Conservation (phyloP, 2,329 filamentous ascomycete species). For the Trichoderma semiorbis region DNA sequence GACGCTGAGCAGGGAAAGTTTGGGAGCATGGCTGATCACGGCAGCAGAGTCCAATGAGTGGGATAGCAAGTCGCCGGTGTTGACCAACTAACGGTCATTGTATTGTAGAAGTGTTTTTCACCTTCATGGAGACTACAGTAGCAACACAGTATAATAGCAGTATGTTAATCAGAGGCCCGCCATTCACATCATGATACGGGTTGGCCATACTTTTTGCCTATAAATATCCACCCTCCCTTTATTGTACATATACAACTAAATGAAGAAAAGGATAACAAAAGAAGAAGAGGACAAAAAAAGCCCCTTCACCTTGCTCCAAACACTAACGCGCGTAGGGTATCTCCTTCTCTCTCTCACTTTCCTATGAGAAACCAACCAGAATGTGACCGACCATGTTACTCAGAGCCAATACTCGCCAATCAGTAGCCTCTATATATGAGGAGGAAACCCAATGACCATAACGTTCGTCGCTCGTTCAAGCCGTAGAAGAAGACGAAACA, state of each 20-base stretch:
- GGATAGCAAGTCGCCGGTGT: constrained; percentile 44
- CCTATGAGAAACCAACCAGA: not conserved
- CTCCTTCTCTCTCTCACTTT: not conserved
- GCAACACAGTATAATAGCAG: not conserved
- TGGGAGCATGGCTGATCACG: constrained; percentile 46
- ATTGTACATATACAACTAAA: not conserved
- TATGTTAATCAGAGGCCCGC: not conserved
- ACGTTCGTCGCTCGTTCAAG: not conserved
- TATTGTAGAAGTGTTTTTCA: not conserved
- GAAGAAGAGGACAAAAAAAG: not conserved
- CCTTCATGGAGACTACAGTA: not conserved
- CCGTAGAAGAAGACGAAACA: not conserved
- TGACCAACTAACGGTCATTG: constrained; percentile 36
- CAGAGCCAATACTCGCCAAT: not conserved
- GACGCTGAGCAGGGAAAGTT: constrained; percentile 35
- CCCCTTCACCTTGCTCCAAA: not conserved
- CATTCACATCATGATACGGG: not conserved
- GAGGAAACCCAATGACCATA: not conserved
- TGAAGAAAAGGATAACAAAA: not conserved
- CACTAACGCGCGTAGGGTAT: not conserved
- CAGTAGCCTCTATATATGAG: not conserved
- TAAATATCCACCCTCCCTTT: not conserved
- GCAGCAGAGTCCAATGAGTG: constrained; percentile 40
- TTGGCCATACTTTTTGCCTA: not conserved
- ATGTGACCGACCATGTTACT: not conserved